Base-by-base conservation (phyloP, 164 flowering plant genomes). In the Liquidambar formosana region DNA sequence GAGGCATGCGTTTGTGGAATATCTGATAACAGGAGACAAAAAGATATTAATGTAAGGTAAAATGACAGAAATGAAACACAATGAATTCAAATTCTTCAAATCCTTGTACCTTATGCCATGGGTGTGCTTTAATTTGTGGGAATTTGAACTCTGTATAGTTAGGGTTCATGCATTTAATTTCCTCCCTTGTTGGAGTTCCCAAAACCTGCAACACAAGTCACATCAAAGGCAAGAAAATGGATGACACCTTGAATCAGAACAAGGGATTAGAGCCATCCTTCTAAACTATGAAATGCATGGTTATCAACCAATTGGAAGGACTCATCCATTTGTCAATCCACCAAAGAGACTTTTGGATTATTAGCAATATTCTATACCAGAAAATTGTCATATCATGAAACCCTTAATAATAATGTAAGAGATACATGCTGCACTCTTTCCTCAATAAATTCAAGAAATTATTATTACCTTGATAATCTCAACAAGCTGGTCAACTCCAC, bases 151-250 rank as follows among this genome's bases (percentile, higher is more conserved):
- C 97, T 8, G 93, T 89, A 63, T 92, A 92, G 65, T 90, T 89
- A n/a, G 92, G 97, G 67, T 92, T 92, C 97, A 92, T 92, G 82
- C 97, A 92, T 69, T 90, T 92, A 12, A 92, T 92, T 80, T 92
- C 97, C 81, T 92, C 97, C 76, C 97, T 80, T 2, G 97, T 92
- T 38, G 97, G 97, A 46, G 97, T 92, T 14, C 97, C 97, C 80
- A 92, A 78, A 57, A 92, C 91, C 97, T 91, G 81, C 64, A 75
- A 69, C 57, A 53, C 8, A 8, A 41, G 10, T 15, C 59, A 18
- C 48, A 27, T 19, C 49, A 68, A 16, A 47, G 62, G 46, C 47
- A 19, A 44, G 16, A 43, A 25, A 14, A 66, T 11, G 19, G 22
- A 28, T 21, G 53, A 47, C 21, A 5, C 47, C 28, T 18, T 18